These are phyloP conservation scores for Sarocladium brachiariae DNA, from an alignment of 2,329 filamentous ascomycete species.

Conservation along the genomic window DNA sequence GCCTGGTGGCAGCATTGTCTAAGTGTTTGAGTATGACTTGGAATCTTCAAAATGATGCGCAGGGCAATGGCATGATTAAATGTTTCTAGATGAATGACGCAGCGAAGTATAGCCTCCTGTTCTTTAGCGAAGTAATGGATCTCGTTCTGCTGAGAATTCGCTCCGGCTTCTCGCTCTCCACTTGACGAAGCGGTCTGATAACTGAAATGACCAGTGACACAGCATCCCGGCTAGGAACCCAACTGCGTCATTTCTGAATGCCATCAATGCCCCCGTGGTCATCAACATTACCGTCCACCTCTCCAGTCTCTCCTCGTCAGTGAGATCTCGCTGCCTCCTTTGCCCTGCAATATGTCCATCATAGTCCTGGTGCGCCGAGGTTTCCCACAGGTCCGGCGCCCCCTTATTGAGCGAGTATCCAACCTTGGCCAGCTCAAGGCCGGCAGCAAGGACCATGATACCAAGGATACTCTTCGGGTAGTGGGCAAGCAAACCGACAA, in stretches of 20 bases:
- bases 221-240: slow-evolving; percentile 78
- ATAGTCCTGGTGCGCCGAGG: slow-evolving; percentile 33
- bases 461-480: slow-evolving; percentile 77
- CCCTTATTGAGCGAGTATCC: slow-evolving; percentile 77
- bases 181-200: slow-evolving; percentile 36
- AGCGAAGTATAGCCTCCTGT: no score
- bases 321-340: slow-evolving; percentile 44
- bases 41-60: no score
- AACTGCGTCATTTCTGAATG: slow-evolving; percentile 84
- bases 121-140: slow-evolving; percentile 24
- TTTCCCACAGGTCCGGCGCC: slow-evolving; percentile 52
- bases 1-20: slow-evolving; percentile 5
- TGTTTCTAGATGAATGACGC: no score
- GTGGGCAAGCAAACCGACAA: slow-evolving; percentile 61
- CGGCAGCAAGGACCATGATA: slow-evolving; percentile 84
- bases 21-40: no score
- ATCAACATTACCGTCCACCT: slow-evolving; percentile 88
- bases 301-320: slow-evolving; percentile 62
- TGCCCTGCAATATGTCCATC: slow-evolving; percentile 16
- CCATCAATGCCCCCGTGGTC: slow-evolving; percentile 73
- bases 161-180: slow-evolving; percentile 22
- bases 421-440: slow-evolving; percentile 79
- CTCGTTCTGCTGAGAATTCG: slow-evolving; percentile 19
- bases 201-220: slow-evolving; percentile 63
- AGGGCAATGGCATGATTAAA: no score